Percentiles rank a stretch among this genome's conserved stretches.
Evolutionary conservation across 768 basidiomycete species (phyloP).

Genomic region (Rhizopogon vulgaris): DNA sequence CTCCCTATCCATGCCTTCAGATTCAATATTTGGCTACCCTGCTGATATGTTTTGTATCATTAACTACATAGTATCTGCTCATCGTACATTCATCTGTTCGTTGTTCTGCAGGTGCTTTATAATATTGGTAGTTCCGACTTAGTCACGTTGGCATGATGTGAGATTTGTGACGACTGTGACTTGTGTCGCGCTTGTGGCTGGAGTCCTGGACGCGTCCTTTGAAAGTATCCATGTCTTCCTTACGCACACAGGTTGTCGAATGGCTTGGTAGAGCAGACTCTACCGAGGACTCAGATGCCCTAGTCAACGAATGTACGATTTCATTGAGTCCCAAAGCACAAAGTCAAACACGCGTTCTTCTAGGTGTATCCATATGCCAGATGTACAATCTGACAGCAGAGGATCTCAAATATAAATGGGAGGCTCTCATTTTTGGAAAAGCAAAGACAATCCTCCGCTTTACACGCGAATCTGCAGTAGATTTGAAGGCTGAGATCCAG

Average conservation of each 20-base stretch:
- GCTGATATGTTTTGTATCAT: conserved; percentile 21
- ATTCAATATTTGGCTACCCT: neutral
- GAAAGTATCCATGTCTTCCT: conserved; percentile 14
- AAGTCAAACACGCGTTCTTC: conserved; percentile 6
- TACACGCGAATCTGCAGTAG: conserved; percentile 40
- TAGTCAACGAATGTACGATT: conserved; percentile 47
- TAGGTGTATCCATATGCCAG: conserved; percentile 62
- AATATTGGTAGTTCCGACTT: neutral
- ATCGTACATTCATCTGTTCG: conserved; percentile 10
- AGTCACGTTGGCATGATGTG: neutral
- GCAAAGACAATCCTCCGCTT: conserved; percentile 38
- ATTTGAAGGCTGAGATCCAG: conserved; percentile 37
- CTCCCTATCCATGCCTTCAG: neutral
- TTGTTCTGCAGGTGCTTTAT: conserved; percentile 1
- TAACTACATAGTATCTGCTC: conserved; percentile 9
- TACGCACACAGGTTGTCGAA: conserved; percentile 16
- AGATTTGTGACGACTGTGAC: neutral
- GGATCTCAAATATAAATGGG: conserved; percentile 61
- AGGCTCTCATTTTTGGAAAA: conserved; percentile 38
- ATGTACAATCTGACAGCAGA: conserved; percentile 51
- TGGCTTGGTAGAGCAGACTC: conserved; percentile 23
- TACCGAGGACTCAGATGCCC: conserved; percentile 30
- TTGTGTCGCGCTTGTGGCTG: neutral
- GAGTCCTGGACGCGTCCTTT: neutral
- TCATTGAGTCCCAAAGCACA: neutral